These are phyloP conservation scores for Grammothele lineata DNA, from an alignment of 768 basidiomycete species.

Conservation along the genomic window DNA sequence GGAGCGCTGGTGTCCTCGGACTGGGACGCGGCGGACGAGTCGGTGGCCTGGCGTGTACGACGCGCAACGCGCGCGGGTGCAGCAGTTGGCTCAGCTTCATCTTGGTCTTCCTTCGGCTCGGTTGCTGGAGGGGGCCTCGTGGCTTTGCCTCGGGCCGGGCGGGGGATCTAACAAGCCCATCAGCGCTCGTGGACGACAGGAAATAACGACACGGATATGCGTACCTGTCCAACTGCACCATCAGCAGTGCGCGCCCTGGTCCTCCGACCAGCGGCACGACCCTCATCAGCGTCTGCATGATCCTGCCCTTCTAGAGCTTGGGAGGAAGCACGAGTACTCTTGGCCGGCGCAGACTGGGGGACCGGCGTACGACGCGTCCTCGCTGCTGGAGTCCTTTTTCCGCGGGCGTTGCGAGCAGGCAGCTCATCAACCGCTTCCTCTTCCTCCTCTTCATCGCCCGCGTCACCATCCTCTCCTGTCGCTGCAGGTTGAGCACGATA, in stretches of 20 bases:
- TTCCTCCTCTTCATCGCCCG: slow-evolving; percentile 12
- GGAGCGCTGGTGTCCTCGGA: slow-evolving; percentile 7
- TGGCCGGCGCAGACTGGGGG: slow-evolving; percentile 8
- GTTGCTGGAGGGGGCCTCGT: background rate
- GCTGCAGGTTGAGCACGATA: slow-evolving; percentile 15
- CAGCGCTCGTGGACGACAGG: no score
- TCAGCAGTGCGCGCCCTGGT: slow-evolving; percentile 20
- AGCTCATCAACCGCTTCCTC: slow-evolving; percentile 3
- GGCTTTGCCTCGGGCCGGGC: slow-evolving; percentile 2
- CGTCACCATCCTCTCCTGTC: slow-evolving; percentile 3
- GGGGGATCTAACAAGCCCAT: no score
- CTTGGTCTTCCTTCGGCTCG: slow-evolving; percentile 6
- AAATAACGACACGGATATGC: no score
- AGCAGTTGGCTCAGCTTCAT: slow-evolving; percentile 7
- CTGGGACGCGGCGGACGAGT: slow-evolving; percentile 5
- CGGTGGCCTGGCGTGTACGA: slow-evolving; percentile 22
- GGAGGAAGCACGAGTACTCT: slow-evolving; percentile 11
- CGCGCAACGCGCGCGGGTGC: slow-evolving; percentile 13
- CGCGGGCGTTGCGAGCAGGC: slow-evolving; percentile 2
- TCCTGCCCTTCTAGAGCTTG: slow-evolving; percentile 6
- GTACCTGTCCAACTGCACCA: slow-evolving; percentile 17
- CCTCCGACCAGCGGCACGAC: slow-evolving; percentile 11
- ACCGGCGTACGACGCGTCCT: slow-evolving; percentile 7
- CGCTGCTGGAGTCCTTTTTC: slow-evolving; percentile 1
- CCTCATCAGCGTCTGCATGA: slow-evolving; percentile 10